A percentile compares a stretch with the other conserved stretches of the same genome.
phyloP scores from a whole-genome alignment of 2,329 filamentous ascomycete genomes.

The Trichoderma atrobrunneum region DNA sequence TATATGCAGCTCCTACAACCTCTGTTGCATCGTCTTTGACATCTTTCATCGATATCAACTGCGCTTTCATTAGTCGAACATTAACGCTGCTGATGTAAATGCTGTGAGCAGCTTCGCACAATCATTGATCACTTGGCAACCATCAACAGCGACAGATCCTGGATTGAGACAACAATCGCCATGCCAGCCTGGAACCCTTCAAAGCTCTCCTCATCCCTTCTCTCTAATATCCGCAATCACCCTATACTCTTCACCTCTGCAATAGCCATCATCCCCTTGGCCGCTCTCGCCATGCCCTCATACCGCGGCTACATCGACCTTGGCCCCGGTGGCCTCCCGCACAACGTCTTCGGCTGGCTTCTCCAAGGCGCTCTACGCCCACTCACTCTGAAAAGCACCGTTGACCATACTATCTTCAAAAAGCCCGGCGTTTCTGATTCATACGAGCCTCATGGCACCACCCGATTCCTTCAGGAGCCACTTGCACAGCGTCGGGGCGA shows the following conservation, averaged over 20 bases:
- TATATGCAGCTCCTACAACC: not conserved
- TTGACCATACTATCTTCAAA: constrained; percentile 30
- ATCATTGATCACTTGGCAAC: not conserved
- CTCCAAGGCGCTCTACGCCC: constrained; percentile 34
- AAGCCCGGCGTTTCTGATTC: constrained; percentile 23
- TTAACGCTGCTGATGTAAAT: rapidly evolving
- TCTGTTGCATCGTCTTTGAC: not conserved
- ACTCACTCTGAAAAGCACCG: constrained; percentile 34
- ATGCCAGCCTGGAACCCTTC: not conserved
- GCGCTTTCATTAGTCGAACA: not conserved
- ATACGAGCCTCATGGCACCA: constrained; percentile 29
- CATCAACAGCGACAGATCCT: not conserved
- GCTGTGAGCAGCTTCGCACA: not conserved
- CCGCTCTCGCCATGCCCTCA: constrained; percentile 28
- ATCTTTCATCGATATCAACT: not conserved
- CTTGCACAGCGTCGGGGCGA: constrained; percentile 24
- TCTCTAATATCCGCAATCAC: not conserved
- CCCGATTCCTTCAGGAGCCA: constrained; percentile 23
- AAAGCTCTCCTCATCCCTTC: not conserved
- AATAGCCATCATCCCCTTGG: not conserved
- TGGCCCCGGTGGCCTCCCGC: constrained; percentile 43
- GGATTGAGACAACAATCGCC: not conserved
- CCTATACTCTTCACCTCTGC: constrained; percentile 8
- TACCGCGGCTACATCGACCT: constrained; percentile 43
- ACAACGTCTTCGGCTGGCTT: constrained; percentile 43